These are phyloP conservation scores for Capsella bursapastoris DNA, from an alignment of 345 rosid genomes.

Conservation along the genomic window DNA sequence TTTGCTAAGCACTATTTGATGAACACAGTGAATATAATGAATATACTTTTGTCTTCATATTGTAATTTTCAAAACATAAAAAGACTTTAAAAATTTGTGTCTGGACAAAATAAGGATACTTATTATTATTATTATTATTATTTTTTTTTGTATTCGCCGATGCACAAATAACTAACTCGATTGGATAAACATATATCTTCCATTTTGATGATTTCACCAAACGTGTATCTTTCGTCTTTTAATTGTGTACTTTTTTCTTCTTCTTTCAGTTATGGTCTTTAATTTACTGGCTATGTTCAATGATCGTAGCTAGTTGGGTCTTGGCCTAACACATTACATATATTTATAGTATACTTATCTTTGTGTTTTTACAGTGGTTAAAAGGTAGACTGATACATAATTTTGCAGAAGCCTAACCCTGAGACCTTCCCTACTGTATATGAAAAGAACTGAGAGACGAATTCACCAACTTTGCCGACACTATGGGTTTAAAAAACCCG, in stretches of 20 bases:
- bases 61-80: not conserved
- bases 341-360: not conserved
- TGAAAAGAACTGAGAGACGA: not conserved
- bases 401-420: not conserved
- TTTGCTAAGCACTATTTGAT: not conserved
- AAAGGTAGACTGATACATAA: not conserved
- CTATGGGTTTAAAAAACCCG: too few relatives aligned
- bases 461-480: not conserved
- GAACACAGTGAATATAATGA: not conserved
- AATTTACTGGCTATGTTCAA: not conserved
- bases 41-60: not conserved
- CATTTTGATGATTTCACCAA: constrained; percentile 23
- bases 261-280: not conserved
- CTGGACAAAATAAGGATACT: not conserved
- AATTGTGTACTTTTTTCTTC: not conserved
- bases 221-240: constrained; percentile 4
- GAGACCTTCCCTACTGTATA: not conserved
- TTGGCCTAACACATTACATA: constrained; percentile 20
- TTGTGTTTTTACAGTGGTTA: not conserved
- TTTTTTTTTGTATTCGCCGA: not conserved
- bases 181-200: constrained; percentile 23
- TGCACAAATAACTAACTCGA: constrained; percentile 24
- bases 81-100: not conserved
- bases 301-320: not conserved
- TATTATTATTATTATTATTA: not conserved